phyloP scores from a whole-genome alignment of 2,329 filamentous ascomycete genomes.

The Clarireedia sp. region DNA sequence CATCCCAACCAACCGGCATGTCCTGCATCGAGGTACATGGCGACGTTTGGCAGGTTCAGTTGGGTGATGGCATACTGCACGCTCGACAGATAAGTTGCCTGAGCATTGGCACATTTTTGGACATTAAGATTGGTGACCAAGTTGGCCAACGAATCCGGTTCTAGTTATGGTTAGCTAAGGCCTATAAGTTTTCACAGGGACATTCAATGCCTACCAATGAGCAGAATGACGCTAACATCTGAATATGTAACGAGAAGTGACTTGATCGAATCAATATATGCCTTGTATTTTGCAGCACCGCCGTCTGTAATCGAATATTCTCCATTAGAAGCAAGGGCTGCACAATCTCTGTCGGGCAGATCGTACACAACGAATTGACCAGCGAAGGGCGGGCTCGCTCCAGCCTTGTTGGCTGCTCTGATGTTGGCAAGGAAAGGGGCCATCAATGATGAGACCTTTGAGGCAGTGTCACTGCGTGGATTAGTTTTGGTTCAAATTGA shows the following conservation, averaged over 20 bases:
- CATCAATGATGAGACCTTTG: slow-evolving; percentile 42
- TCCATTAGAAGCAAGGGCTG: slow-evolving; percentile 55
- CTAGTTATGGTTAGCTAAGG: slow-evolving; percentile 24
- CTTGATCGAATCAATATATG: slow-evolving; percentile 48
- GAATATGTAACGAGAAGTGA: slow-evolving; percentile 45
- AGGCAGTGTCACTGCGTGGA: slow-evolving; percentile 33
- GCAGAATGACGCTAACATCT: slow-evolving; percentile 40
- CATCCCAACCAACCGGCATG: slow-evolving; percentile 60
- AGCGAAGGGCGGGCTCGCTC: slow-evolving; percentile 38
- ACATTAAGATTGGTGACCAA: slow-evolving; percentile 52
- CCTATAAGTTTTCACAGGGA: not conserved
- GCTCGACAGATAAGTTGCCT: slow-evolving; percentile 46
- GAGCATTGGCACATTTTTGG: slow-evolving; percentile 45
- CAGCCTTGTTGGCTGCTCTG: slow-evolving; percentile 37
- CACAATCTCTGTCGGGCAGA: slow-evolving; percentile 55
- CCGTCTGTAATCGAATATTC: slow-evolving; percentile 48
- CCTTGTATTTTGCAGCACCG: slow-evolving; percentile 41
- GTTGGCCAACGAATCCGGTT: slow-evolving; percentile 56
- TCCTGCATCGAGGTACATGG: slow-evolving; percentile 56
- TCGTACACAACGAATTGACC: slow-evolving; percentile 54
- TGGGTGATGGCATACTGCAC: slow-evolving; percentile 47
- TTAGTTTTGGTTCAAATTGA: not conserved
- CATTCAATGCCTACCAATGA: slow-evolving; percentile 35
- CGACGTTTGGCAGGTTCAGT: slow-evolving; percentile 52
- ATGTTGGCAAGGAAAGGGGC: slow-evolving; percentile 40